Base-by-base conservation (phyloP, 495 filamentous ascomycete species). In the Penicillium pulvis region DNA sequence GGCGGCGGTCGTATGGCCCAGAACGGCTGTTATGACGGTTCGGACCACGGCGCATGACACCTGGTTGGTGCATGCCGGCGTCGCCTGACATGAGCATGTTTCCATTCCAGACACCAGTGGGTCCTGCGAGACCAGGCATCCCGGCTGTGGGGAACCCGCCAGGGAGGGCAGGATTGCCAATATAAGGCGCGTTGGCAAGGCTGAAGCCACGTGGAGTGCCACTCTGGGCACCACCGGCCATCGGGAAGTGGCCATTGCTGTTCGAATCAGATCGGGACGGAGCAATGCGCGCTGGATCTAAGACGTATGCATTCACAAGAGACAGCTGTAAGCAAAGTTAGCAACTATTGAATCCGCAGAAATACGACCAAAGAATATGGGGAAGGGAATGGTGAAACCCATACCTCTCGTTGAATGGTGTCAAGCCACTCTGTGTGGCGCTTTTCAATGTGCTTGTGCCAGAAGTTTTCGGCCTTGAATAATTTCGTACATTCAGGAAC, bases 361-460 rank as follows among this genome's bases (percentile, higher is more conserved):
- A 50, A 52, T 8, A 7, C 19, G 30, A 16, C 19, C 2, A 19
- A 30, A 36, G 30, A 24, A 41, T 20, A 30, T 28, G n/a, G n/a
- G 4, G 17, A 24, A 52, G 28, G n/a, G 24, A 41, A 33, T 6
- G 16, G 24, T 12, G 24, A n/a, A 53, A 41, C 9, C 78, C 85
- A 81, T 82, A 96, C 94, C 77, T 96, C 91, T 66, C 85, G 83
- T 73, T 86, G 87, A 67, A 97, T 80, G 53, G 78, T 83, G 12
- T 93, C 87, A 51, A 88, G 83, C 91, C 91, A 99, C 56, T 97
- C 93, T 0, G 81, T 61, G 68, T 99, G 94, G 33, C 96, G 88
- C 76, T 98, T 98, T 71, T 97, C 95, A 19, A 98, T 85, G 64
- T 99, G 94, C 77, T 99, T 99, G 61, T 85, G 87, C 94, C 94